Conservation (phyloP, 2,329 filamentous ascomycete genomes). For the Fusarium clavum region DNA sequence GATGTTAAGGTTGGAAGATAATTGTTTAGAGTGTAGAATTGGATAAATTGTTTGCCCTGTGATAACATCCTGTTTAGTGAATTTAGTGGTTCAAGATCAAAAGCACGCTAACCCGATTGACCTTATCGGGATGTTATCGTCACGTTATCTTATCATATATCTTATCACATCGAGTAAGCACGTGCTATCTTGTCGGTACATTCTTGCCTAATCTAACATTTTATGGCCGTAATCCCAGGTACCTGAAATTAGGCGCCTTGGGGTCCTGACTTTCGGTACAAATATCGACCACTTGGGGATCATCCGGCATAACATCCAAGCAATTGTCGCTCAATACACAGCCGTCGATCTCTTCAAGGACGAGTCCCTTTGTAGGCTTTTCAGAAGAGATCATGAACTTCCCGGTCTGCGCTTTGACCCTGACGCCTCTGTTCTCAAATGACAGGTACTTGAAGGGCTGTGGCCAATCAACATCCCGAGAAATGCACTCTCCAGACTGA, state of each 20-base stretch:
- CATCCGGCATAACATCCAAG: slow-evolving; percentile 67
- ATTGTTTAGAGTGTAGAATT: too few species aligned
- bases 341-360: slow-evolving; percentile 61
- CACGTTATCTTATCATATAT: not conserved
- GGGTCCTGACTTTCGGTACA: not conserved
- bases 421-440: slow-evolving; percentile 55
- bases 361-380: slow-evolving; percentile 67
- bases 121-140: not conserved
- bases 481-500: not conserved
- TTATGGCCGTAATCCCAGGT: not conserved
- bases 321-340: slow-evolving; percentile 66
- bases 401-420: slow-evolving; percentile 48
- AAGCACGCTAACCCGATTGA: not conserved
- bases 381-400: slow-evolving; percentile 52
- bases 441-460: slow-evolving; percentile 71
- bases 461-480: slow-evolving; percentile 65
- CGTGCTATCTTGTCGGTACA: not conserved
- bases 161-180: not conserved
- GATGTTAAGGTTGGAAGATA: too few species aligned
- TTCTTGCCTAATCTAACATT: not conserved
- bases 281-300: not conserved
- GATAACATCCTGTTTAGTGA: too few species aligned
- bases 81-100: too few species aligned
- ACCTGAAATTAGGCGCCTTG: not conserved
- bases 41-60: too few species aligned